Evolutionary conservation across 495 filamentous ascomycete genomes (phyloP).

Genomic region (Penicillium pancosmium): DNA sequence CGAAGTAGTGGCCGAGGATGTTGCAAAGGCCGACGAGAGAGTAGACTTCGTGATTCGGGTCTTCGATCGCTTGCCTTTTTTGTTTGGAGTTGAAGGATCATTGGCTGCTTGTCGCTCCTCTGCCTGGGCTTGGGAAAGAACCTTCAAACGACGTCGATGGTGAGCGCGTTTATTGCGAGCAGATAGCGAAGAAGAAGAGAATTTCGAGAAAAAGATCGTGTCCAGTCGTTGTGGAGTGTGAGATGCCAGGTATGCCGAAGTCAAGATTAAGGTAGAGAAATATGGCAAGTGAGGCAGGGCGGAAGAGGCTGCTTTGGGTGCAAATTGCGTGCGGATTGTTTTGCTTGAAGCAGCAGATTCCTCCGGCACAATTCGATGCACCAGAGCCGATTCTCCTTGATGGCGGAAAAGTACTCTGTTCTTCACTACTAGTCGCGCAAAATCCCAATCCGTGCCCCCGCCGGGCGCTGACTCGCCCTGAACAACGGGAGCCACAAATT

Average conservation of each 20-base stretch:
- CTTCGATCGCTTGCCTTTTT: constrained; percentile 43
- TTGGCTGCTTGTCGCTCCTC: constrained; percentile 37
- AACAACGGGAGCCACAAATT: constrained; percentile 62
- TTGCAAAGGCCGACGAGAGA: constrained; percentile 43
- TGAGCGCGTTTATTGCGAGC: constrained; percentile 55
- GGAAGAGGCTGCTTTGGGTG: constrained; percentile 37
- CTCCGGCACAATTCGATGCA: constrained; percentile 66
- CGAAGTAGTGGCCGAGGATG: constrained; percentile 43
- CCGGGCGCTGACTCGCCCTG: constrained; percentile 40
- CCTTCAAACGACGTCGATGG: constrained; percentile 56
- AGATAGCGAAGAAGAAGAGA: constrained; percentile 57
- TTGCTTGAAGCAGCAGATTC: constrained; percentile 23
- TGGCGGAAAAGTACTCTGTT: constrained; percentile 76
- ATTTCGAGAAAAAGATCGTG: constrained; percentile 80
- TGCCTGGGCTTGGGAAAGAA: constrained; percentile 47
- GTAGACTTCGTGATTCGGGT: constrained; percentile 54
- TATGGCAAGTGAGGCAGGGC: constrained; percentile 63
- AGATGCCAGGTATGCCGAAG: constrained; percentile 89
- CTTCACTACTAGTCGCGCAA: constrained; percentile 75
- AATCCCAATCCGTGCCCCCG: constrained; percentile 66
- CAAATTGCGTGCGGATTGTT: constrained; percentile 27
- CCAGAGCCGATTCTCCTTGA: constrained; percentile 72
- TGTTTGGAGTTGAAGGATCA: constrained; percentile 33
- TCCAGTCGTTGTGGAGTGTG: constrained; percentile 82
- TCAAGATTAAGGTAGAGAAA: constrained; percentile 78